Base-by-base conservation (phyloP, 345 rosid species). In the Aquilaria yunnanensis region DNA sequence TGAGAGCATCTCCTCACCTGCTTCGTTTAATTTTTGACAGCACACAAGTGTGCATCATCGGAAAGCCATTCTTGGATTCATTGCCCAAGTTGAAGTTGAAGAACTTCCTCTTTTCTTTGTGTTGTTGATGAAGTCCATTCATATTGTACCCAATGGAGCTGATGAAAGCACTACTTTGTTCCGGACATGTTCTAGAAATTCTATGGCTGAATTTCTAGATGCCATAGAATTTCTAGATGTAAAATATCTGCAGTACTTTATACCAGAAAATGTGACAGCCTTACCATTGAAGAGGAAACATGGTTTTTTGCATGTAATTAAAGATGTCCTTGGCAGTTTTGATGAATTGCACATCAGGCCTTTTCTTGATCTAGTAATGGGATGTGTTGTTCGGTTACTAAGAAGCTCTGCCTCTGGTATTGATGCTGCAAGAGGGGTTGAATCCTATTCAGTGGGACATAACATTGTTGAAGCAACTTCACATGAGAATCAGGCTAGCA, bases 271-370 rank as follows among this genome's bases (percentile, higher is more conserved):
- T 74, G 54, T 88, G 23, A 71, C 77, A 6, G 71, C 72, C 32
- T 64, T 94, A 16, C 78, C 96, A 33, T 86, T 80, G 87, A 88
- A 94, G 81, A 86, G 82, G 78, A 79, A 67, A 72, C 81, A 73
- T 67, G 96, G 89, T 32, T 88, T 90, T 76, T 75, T 94, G 71
- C 95, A 90, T 72, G 99, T 94, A 55, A 75, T 90, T 72, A 84
- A 86, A 70, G 88, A 85, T 62, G 65, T 86, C 70, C 79, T 94
- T 63, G 82, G 72, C 64, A 84, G 82, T 73, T 88, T 94, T 81
- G 97, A 85, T 80, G 90, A 85, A 72, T 58, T 72, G 33, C 96
- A 68, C 69, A 51, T 85, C 73, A 69, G 69, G 67, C 95, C 99
- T 61, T 90, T 85, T 73, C 80, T 94, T 70, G 77, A 83, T 74